phyloP scores from a whole-genome alignment of 2,329 filamentous ascomycete genomes.

The Penicillium brevicompactum region DNA sequence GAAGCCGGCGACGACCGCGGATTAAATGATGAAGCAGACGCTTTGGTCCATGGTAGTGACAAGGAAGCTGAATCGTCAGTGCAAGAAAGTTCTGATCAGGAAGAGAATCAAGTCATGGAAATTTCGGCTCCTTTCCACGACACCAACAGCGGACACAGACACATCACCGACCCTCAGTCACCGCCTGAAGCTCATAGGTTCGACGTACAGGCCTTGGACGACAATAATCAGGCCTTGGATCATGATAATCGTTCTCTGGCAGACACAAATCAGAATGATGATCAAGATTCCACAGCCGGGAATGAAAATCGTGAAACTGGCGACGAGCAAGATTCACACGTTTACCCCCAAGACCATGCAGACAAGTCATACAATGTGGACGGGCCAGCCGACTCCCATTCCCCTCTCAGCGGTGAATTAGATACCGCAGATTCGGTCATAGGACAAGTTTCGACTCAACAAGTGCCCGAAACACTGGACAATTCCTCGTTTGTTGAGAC shows the following conservation, averaged over 20 bases:
- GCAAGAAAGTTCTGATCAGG: not conserved
- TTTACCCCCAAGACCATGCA: not conserved
- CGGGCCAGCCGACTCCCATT: not conserved
- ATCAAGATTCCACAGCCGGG: not conserved
- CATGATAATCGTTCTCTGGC: not conserved
- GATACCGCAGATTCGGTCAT: not conserved
- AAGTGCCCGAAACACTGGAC: not conserved
- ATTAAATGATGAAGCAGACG: slow-evolving; percentile 1
- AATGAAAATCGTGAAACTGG: not conserved
- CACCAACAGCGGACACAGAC: not conserved
- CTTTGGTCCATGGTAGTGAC: slow-evolving; percentile 20
- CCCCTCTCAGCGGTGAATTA: not conserved
- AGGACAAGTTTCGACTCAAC: not conserved
- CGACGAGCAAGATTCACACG: not conserved
- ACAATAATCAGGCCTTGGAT: not conserved
- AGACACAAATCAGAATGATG: not conserved
- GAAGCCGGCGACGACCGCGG: not conserved
- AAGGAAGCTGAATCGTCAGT: slow-evolving; percentile 18
- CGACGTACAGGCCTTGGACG: not conserved
- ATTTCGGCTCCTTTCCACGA: not conserved
- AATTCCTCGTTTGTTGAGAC: not conserved
- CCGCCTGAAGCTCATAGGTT: not conserved
- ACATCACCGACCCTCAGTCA: not conserved
- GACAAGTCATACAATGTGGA: not conserved
- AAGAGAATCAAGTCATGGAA: not conserved